A percentile compares a stretch with the other conserved stretches of the same genome.
Evolutionary conservation across 768 basidiomycete genomes (phyloP).

Genomic region (Lactifluus rugatus): DNA sequence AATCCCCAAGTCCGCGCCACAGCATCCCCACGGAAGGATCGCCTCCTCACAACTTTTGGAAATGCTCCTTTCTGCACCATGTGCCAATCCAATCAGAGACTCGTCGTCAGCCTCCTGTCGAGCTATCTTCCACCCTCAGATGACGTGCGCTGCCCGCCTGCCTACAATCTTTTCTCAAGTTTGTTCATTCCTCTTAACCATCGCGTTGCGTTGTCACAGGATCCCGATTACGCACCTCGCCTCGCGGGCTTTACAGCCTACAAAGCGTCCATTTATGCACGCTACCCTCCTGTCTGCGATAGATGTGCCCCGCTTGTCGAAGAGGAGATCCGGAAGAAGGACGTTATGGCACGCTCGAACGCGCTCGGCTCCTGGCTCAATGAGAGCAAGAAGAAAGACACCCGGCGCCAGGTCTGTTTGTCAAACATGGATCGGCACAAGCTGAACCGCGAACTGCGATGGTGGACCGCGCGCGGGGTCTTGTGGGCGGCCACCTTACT

Average conservation of each 20-base stretch:
- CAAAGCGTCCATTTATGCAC: slow-evolving; percentile 58
- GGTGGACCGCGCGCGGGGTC: slow-evolving; percentile 62
- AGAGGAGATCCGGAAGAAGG: slow-evolving; percentile 66
- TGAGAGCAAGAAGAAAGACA: slow-evolving; percentile 55
- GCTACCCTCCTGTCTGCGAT: slow-evolving; percentile 83
- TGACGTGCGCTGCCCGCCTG: slow-evolving; percentile 40
- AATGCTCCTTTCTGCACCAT: slow-evolving; percentile 70
- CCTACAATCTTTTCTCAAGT: not conserved
- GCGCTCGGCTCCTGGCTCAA: slow-evolving; percentile 66
- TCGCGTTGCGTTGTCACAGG: slow-evolving; percentile 33
- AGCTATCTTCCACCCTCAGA: slow-evolving; percentile 71
- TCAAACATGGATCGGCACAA: slow-evolving; percentile 34
- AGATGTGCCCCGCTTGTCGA: slow-evolving; percentile 71
- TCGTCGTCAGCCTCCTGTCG: slow-evolving; percentile 76
- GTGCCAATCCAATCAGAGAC: slow-evolving; percentile 88
- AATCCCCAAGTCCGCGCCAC: not conserved
- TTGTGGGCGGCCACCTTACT: slow-evolving; percentile 50
- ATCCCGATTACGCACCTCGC: slow-evolving; percentile 58
- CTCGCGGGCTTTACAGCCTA: slow-evolving; percentile 62
- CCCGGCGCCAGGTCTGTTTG: slow-evolving; percentile 39
- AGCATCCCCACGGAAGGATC: slow-evolving; percentile 65
- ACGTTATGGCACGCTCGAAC: slow-evolving; percentile 70
- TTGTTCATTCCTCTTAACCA: not conserved
- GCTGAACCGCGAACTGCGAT: slow-evolving; percentile 39
- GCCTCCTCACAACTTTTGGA: slow-evolving; percentile 51